Evolutionary conservation across 345 rosid species (phyloP).

Genomic region (Limnanthes douglasii): DNA sequence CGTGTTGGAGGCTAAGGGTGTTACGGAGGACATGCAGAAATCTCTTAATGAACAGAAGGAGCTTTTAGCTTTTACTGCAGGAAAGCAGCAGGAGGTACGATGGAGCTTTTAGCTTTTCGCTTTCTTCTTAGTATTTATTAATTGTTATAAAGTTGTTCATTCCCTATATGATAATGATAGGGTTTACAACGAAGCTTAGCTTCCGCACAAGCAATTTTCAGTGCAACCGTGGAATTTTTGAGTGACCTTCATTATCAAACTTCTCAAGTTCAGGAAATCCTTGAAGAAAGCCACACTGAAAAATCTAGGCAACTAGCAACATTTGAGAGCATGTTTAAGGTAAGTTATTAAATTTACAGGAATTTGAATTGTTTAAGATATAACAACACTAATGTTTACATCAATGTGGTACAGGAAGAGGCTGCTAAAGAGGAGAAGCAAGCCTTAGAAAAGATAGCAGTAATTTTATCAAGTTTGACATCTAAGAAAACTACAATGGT

Average conservation of each 20-base stretch:
- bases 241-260: slow-evolving; percentile 49
- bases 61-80: slow-evolving; percentile 34
- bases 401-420: slow-evolving; percentile 78
- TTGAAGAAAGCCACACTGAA: slow-evolving; percentile 39
- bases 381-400: too few relatives aligned
- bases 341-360: slow-evolving; percentile 11
- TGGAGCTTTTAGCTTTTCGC: background rate
- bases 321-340: slow-evolving; percentile 56
- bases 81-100: slow-evolving; percentile 55
- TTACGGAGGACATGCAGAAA: slow-evolving; percentile 29
- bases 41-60: slow-evolving; percentile 55
- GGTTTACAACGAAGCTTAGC: slow-evolving; percentile 38
- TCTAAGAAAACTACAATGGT: slow-evolving; percentile 57
- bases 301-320: slow-evolving; percentile 29
- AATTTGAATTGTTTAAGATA: slow-evolving; percentile 6
- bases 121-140: slow-evolving; percentile 5
- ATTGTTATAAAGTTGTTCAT: slow-evolving; percentile 1
- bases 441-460: slow-evolving; percentile 48
- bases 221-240: slow-evolving; percentile 35
- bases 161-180: slow-evolving; percentile 13
- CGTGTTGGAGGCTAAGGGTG: slow-evolving; percentile 37
- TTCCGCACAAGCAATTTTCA: slow-evolving; percentile 47
- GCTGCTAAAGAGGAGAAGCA: slow-evolving; percentile 61
- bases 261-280: slow-evolving; percentile 19
- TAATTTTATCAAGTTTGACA: slow-evolving; percentile 47